A percentile compares a stretch with the other conserved stretches of the same genome.
Conservation (phyloP, 23 red algal genomes). For the Gracilaria gracilis region DNA sequence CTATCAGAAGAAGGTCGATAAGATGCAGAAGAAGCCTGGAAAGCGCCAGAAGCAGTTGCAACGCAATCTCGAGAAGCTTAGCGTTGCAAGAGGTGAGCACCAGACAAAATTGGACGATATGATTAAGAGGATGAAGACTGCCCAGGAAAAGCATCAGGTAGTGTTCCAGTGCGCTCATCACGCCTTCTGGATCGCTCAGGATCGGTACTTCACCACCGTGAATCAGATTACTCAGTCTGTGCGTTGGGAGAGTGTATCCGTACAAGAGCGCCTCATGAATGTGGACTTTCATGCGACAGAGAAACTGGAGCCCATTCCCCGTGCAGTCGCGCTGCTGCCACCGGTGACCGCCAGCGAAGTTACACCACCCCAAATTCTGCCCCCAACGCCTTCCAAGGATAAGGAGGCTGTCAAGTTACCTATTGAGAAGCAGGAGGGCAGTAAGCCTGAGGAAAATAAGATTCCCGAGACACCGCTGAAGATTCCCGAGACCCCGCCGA, state of each 20-base stretch:
- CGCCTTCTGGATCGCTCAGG: slow-evolving; percentile 64
- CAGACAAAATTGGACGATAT: slow-evolving; percentile 27
- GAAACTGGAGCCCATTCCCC: slow-evolving; percentile 28
- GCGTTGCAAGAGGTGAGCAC: slow-evolving; percentile 24
- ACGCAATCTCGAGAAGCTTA: slow-evolving; percentile 61
- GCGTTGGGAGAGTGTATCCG: slow-evolving; percentile 46
- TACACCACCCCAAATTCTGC: not conserved
- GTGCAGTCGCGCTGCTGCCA: slow-evolving; percentile 26
- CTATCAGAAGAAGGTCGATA: slow-evolving; percentile 63
- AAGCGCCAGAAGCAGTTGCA: slow-evolving; percentile 38
- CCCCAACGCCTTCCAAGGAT: not conserved
- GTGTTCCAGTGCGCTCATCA: slow-evolving; percentile 65
- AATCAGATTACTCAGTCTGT: slow-evolving; percentile 41
- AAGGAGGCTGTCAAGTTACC: not conserved
- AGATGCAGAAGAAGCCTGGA: slow-evolving; percentile 42
- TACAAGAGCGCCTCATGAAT: slow-evolving; percentile 46
- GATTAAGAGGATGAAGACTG: slow-evolving; percentile 23
- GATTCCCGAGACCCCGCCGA: not conserved
- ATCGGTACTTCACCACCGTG: slow-evolving; percentile 32
- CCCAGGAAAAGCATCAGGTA: slow-evolving; percentile 51
- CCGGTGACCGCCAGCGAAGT: slow-evolving; percentile 14
- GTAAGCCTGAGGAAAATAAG: not conserved
- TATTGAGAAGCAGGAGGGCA: not conserved
- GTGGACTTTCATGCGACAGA: slow-evolving; percentile 29
- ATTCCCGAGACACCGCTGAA: not conserved